Evolutionary conservation across 805 yeast species (phyloP).

Genomic region (Pichia ethanolica): DNA sequence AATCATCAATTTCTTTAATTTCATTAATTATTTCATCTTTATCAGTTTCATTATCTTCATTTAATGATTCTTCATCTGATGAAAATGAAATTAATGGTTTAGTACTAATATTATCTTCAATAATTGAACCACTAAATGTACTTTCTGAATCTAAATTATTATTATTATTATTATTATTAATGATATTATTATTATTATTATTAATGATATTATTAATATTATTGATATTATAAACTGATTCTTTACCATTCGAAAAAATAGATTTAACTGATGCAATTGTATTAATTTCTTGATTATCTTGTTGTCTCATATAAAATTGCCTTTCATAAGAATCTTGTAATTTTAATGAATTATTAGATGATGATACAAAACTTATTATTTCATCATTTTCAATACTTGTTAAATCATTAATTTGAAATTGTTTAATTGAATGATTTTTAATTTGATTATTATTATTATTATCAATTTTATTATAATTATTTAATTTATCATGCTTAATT

Average conservation of each 20-base stretch:
- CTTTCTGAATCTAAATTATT: background rate
- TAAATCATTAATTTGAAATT: background rate
- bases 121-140: constrained; percentile 2
- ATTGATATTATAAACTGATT: background rate
- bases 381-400: constrained; percentile 4
- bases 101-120: constrained; percentile 32
- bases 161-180: background rate
- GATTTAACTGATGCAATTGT: constrained; percentile 1
- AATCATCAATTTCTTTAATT: background rate
- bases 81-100: constrained; percentile 36
- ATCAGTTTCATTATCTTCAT: background rate
- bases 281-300: background rate
- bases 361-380: constrained; percentile 4
- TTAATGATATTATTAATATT: background rate
- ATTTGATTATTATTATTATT: background rate
- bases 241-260: background rate
- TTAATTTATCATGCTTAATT: no score
- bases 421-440: background rate
- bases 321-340: constrained; percentile 1
- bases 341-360: constrained; percentile 2
- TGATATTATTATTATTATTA: background rate
- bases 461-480: background rate
- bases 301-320: background rate
- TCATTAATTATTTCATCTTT: no score
- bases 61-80: constrained; percentile 9